Base-by-base conservation (phyloP, 176 grass and related monocot genomes). In the Aegilops tauschii region DNA sequence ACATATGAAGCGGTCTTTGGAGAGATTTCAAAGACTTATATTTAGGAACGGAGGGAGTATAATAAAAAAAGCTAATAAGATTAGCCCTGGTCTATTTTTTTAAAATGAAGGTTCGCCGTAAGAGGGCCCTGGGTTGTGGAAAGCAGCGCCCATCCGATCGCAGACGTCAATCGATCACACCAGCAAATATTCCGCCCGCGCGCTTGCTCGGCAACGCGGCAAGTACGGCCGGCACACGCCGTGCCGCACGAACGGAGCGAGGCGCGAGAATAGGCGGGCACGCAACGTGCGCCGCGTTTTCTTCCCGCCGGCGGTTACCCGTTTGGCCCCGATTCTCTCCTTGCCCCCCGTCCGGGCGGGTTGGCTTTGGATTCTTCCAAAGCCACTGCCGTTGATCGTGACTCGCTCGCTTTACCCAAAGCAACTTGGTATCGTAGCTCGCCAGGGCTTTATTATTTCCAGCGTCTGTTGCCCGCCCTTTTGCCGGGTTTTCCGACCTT, bases 281-380 rank as follows among this genome's bases (percentile, higher is more conserved):
- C 4, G 18, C 70, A 76, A 76, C 70, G 27, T 74, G 30, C 52
- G 3, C 1, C 13, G 75, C n/a, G 81, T 84, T 87, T 4, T 65
- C 69, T 84, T 76, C 68, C 69, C 52, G 12, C 47, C 79, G 89
- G 85, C 85, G 61, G 76, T 61, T 84, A 87, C 28, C 52, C 69
- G 71, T 62, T 45, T 14, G 81, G 62, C 69, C 6, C 81, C 37
- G 81, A 88, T 91, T 69, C 89, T 47, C 44, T 47, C 44, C 44
- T 14, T 10, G 16, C 40, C 21, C 16, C 18, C 36, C 71, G 52
- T 8, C 34, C 69, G 63, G 37, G 14, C 80, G 66, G 65, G n/a
- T 70, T 32, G 45, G 81, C 90, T 85, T 91, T 85, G 82, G 90
- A 85, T 91, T 88, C 70, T 85, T 88, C 90, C 78, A 82, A 88